These are phyloP conservation scores for Pseudogymnoascus sp. DNA, from an alignment of 2,329 filamentous ascomycete genomes.

Conservation along the genomic window DNA sequence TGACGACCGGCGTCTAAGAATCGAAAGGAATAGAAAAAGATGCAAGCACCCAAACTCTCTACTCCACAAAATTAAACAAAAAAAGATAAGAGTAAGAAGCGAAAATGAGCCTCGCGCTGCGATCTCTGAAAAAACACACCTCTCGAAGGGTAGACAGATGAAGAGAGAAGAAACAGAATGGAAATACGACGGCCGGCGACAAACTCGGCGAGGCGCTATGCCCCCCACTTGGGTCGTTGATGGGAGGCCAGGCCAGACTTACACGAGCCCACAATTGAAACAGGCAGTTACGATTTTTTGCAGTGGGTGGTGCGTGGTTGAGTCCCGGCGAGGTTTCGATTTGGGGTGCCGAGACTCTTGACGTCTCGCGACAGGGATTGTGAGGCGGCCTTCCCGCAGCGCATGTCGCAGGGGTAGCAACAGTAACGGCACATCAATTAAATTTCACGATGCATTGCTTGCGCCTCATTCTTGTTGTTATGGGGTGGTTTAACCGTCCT, in stretches of 20 bases:
- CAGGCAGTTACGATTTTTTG: neutral
- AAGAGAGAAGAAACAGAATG: neutral
- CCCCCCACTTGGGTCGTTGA: neutral
- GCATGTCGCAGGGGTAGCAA: neutral
- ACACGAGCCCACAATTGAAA: conserved; percentile 1
- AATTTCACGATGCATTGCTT: neutral
- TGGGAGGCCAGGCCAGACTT: neutral
- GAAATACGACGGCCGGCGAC: neutral
- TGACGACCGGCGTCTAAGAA: conserved; percentile 3
- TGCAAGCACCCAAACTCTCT: neutral
- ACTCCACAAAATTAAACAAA: neutral
- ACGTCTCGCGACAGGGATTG: conserved; percentile 8
- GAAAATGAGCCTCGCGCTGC: conserved; percentile 4
- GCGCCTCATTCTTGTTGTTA: neutral
- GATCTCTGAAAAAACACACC: neutral
- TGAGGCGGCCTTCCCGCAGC: conserved; percentile 3
- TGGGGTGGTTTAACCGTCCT: neutral
- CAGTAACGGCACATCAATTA: neutral
- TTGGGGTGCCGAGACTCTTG: neutral
- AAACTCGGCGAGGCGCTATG: neutral
- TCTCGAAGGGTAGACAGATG: conserved; percentile 3
- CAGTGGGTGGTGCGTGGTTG: neutral
- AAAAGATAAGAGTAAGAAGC: neutral
- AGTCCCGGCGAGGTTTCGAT: neutral
- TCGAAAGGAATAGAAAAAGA: neutral